Conservation (phyloP, 345 rosid species). For the Schrenkiella parvula region DNA sequence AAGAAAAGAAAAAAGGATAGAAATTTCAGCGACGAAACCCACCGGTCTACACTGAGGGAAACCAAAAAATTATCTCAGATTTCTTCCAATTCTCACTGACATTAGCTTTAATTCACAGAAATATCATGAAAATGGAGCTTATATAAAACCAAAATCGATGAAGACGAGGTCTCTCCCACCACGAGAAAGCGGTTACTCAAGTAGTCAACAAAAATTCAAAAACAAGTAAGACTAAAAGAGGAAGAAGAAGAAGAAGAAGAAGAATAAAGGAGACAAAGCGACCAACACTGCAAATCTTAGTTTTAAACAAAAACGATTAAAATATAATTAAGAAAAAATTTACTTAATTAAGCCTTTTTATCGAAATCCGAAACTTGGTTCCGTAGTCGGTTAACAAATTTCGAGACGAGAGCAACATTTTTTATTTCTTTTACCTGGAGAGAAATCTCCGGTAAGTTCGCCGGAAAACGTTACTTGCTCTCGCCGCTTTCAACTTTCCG, state of each 20-base stretch:
- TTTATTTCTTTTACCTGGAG: neutral
- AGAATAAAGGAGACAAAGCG: neutral
- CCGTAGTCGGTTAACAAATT: conserved; percentile 7
- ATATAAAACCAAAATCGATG: neutral
- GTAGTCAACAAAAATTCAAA: conserved; percentile 31
- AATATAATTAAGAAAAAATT: neutral
- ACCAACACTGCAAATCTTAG: conserved; percentile 12
- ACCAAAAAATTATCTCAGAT: neutral
- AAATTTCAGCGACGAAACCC: neutral
- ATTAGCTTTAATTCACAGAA: neutral
- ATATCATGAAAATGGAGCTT: neutral
- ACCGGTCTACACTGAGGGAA: neutral
- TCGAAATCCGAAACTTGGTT: conserved; percentile 9
- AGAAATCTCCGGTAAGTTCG: neutral
- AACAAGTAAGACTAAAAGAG: conserved; percentile 14
- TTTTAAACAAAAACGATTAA: neutral
- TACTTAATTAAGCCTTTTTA: neutral
- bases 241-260: conserved; percentile 3
- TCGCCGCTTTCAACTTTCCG: conserved; percentile 9
- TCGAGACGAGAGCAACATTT: neutral
- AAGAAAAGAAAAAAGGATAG: neutral
- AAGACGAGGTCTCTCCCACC: neutral
- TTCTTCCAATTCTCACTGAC: neutral
- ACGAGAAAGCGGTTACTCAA: conserved; percentile 10
- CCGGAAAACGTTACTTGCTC: conserved; percentile 10